Evolutionary conservation across 2,329 filamentous ascomycete species (phyloP).

Genomic region (Colletotrichum tamarilloi): DNA sequence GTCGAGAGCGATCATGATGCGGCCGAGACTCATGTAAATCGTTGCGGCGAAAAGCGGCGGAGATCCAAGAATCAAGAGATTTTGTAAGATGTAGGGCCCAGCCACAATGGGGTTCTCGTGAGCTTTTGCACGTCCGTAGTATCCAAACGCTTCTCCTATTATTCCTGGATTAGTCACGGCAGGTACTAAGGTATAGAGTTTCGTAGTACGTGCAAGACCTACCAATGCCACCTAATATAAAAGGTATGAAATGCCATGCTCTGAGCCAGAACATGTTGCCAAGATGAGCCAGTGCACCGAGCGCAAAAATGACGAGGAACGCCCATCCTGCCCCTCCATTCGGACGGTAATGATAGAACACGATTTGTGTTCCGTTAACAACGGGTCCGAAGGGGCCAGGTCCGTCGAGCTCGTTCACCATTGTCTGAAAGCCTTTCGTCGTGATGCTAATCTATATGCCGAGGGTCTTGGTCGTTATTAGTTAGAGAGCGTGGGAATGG

Average conservation of each 20-base stretch:
- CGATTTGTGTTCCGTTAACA: slow-evolving; percentile 26
- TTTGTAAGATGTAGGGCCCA: slow-evolving; percentile 49
- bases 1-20: slow-evolving; percentile 46
- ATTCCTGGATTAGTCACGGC: too few species aligned
- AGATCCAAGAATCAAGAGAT: slow-evolving; percentile 50
- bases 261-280: slow-evolving; percentile 16
- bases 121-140: slow-evolving; percentile 25
- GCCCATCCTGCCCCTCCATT: slow-evolving; percentile 18
- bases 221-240: slow-evolving; percentile 20
- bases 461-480: neutral
- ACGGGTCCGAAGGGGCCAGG: slow-evolving; percentile 25
- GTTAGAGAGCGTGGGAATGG: neutral
- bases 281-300: neutral
- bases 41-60: slow-evolving; percentile 53
- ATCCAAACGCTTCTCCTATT: slow-evolving; percentile 33
- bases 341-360: slow-evolving; percentile 27
- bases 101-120: neutral
- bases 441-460: neutral
- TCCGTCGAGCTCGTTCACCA: slow-evolving; percentile 17
- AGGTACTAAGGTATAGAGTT: too few species aligned
- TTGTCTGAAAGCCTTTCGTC: neutral
- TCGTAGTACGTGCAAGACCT: neutral
- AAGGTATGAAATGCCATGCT: slow-evolving; percentile 15
- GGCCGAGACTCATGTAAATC: slow-evolving; percentile 54
- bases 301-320: slow-evolving; percentile 28